Conservation (phyloP, 2,329 filamentous ascomycete species). For the Pochonia chlamydosporia region DNA sequence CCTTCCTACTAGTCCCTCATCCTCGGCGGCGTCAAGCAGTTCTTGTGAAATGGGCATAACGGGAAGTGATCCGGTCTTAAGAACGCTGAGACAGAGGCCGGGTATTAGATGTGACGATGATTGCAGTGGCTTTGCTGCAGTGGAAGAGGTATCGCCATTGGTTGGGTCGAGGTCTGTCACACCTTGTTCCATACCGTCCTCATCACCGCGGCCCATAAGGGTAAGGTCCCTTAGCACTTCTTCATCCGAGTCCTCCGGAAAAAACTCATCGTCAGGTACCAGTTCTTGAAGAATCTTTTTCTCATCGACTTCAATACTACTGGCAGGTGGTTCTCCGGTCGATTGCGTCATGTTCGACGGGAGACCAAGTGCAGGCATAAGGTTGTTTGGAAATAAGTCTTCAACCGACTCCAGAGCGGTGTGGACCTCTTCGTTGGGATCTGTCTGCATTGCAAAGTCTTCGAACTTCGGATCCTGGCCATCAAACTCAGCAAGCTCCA, state of each 20-base stretch:
- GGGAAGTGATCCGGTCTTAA: conserved; percentile 30
- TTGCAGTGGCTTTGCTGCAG: not conserved
- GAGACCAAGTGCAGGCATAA: conserved; percentile 43
- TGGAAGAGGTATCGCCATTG: not conserved
- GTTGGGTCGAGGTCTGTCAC: not conserved
- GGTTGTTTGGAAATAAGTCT: conserved; percentile 71
- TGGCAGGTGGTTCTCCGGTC: conserved; percentile 27
- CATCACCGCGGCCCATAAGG: conserved; percentile 1
- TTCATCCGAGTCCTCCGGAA: conserved; percentile 48
- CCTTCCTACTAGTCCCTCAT: conserved; percentile 26
- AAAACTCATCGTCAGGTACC: conserved; percentile 43
- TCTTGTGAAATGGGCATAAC: conserved; percentile 29
- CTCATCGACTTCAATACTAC: conserved; percentile 61
- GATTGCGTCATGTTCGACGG: conserved; percentile 34
- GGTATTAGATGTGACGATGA: conserved; percentile 1
- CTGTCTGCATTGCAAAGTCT: conserved; percentile 51
- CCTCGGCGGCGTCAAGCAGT: conserved; percentile 35
- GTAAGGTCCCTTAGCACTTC: conserved; percentile 31
- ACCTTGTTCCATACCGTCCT: not conserved
- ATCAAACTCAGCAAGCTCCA: conserved; percentile 51
- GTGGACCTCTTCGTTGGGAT: conserved; percentile 56
- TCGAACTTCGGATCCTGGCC: conserved; percentile 50
- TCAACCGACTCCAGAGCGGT: conserved; percentile 79
- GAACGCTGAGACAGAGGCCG: conserved; percentile 38
- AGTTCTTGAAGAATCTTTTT: conserved; percentile 42